Conservation (phyloP, 495 filamentous ascomycete genomes). For the Sordaria brevicollis region DNA sequence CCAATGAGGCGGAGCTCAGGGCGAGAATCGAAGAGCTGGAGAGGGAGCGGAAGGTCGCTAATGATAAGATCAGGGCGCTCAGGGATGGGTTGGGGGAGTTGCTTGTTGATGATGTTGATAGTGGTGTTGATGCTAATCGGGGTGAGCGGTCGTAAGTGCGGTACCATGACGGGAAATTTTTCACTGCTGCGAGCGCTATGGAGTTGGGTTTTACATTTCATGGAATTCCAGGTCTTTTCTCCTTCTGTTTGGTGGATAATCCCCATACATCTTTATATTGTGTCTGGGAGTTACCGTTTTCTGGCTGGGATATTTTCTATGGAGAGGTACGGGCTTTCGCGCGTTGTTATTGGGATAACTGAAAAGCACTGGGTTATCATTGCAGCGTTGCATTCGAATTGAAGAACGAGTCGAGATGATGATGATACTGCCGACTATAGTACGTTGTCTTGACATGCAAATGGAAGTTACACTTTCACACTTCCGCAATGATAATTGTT, state of each 20-base stretch:
- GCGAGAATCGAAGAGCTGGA: constrained; percentile 38
- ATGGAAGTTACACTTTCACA: neutral
- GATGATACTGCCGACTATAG: neutral
- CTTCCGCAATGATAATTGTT: neutral
- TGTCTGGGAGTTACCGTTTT: neutral
- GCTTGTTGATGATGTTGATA: neutral
- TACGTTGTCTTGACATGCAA: neutral
- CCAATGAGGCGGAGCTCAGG: constrained; percentile 43
- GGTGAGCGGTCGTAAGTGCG: neutral
- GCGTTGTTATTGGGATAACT: neutral
- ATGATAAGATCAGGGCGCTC: constrained; percentile 11
- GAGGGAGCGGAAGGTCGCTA: constrained; percentile 39
- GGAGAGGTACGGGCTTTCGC: neutral
- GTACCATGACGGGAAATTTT: neutral
- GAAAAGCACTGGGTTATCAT: neutral
- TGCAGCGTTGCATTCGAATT: neutral
- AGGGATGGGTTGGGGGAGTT: constrained; percentile 11
- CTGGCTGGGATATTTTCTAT: neutral
- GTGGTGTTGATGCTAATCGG: neutral
- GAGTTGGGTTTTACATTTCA: neutral
- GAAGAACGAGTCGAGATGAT: neutral
- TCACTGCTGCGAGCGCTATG: neutral
- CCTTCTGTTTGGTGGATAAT: too few species aligned
- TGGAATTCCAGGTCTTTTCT: too few species aligned
- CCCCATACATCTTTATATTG: neutral